A percentile compares a stretch with the other conserved stretches of the same genome.
Evolutionary conservation across 306 rosid genomes (phyloP).

Genomic region (Sophora flavescens): DNA sequence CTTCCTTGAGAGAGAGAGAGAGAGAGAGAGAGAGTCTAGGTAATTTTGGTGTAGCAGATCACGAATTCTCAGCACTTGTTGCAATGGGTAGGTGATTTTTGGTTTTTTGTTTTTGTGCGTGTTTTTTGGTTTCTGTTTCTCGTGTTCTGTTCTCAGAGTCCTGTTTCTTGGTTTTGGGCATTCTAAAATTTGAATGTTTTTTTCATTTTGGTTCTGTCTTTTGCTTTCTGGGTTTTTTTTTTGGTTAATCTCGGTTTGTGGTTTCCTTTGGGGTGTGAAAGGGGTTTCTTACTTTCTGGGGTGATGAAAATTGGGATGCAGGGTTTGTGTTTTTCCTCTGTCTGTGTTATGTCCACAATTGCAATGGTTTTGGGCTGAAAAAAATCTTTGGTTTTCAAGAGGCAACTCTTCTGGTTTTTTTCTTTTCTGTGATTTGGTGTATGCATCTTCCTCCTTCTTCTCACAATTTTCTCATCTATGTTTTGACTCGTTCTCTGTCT

Average conservation of each 20-base stretch:
- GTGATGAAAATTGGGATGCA: conserved; percentile 18
- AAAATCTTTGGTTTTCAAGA: background rate
- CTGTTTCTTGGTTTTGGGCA: conserved; percentile 44
- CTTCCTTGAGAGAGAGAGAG: conserved; percentile 38
- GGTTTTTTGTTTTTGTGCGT: background rate
- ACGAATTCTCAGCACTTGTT: conserved; percentile 52
- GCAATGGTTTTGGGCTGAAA: background rate
- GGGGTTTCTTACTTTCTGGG: background rate
- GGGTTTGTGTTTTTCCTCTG: background rate
- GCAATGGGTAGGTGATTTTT: conserved; percentile 65
- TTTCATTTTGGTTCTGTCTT: background rate
- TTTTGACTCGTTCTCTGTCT: conserved; percentile 23
- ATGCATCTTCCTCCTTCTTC: conserved; percentile 6
- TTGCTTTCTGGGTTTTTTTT: conserved; percentile 22
- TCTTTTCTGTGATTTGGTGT: conserved; percentile 6
- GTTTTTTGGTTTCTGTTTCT: conserved; percentile 43
- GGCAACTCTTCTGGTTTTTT: background rate
- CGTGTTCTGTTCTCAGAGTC: conserved; percentile 49
- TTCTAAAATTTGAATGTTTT: conserved; percentile 11
- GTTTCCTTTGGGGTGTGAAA: background rate
- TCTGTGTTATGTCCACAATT: conserved; percentile 32
- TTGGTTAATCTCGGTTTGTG: conserved; percentile 20
- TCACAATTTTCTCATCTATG: conserved; percentile 8
- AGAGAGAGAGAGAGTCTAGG: conserved; percentile 47
- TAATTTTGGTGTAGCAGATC: conserved; percentile 48